Evolutionary conservation across 2,329 filamentous ascomycete genomes (phyloP), one percentile per base, ranked within the genome.

Genomic region (Dothiorella sarmentorum): DNA sequence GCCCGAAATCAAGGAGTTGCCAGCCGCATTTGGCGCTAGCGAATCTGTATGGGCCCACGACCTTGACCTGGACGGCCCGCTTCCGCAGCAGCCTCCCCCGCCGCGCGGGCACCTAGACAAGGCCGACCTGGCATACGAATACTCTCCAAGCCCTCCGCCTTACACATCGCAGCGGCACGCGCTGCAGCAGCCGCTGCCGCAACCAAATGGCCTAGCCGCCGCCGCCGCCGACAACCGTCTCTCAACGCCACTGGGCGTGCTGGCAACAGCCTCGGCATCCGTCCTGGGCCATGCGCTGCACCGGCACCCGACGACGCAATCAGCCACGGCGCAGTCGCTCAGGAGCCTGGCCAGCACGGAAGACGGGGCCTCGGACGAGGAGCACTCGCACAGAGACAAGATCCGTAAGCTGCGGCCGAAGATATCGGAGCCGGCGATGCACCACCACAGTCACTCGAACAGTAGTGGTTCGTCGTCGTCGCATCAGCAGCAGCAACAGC

Each of bases 81-180:
- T 64, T 65, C 62, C 72, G 67, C 66, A 71, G 67, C 63, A 61
- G 9, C 20, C 55, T 20, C 38, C 38, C 13, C 29, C 27, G n/a
- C 22, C 22, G 17, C 35, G 37, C 7, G 49, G 49, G 2, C 55
- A 42, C 4, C 20, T 45, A 20, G 55, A 57, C n/a, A 73, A 64
- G 69, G 69, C 71, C 44, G 71, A 75, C 63, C 69, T 73, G 60
- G 74, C 74, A 71, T 74, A 75, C 69, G 71, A 73, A 62, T 73
- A 73, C 63, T 70, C 71, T 66, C 71, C 71, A 69, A 51, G 59
- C 22, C 73, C 73, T 66, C 73, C 73, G 38, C 72, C 71, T 47
- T 75, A 75, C 68, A 72, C 70, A 60, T 73, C 71, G 61, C 58
- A 57, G 35, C 33, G 37, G 15, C 24, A 57, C 35, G 35, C 49